Evolutionary conservation across 345 rosid species (phyloP).

Genomic region (Brassica carinata): DNA sequence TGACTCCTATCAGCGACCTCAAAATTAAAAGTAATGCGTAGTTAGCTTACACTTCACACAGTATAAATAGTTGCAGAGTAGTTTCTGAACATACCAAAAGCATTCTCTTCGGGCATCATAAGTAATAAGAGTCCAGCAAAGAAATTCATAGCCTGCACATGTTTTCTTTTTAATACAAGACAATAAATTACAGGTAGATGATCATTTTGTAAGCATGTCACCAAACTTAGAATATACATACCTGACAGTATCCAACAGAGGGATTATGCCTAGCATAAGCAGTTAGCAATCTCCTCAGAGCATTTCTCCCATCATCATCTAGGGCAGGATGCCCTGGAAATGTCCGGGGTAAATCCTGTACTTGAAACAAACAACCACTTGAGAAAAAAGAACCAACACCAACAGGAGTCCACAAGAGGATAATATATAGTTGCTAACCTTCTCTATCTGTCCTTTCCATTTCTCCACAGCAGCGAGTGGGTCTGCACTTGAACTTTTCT

Average conservation of each 20-base stretch:
- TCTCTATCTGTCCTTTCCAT: conserved; percentile 43
- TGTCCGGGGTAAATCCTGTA: conserved; percentile 97
- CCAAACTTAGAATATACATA: conserved; percentile 31
- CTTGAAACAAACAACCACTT: conserved; percentile 30
- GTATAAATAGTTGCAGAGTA: conserved; percentile 15
- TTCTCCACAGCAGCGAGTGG: conserved; percentile 46
- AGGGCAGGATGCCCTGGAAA: conserved; percentile 99
- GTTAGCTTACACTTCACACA: conserved; percentile 21
- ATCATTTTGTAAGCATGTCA: conserved; percentile 4
- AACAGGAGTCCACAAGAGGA: background rate
- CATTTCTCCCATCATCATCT: conserved; percentile 93
- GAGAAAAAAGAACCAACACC: conserved; percentile 19
- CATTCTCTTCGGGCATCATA: conserved; percentile 99
- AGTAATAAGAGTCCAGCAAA: conserved; percentile 93
- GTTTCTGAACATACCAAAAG: conserved; percentile 70
- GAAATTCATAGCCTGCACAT: conserved; percentile 93
- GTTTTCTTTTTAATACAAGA: conserved; percentile 13
- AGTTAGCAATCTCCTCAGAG: conserved; percentile 89
- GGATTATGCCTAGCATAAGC: conserved; percentile 99
- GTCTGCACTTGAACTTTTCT: conserved; percentile 40
- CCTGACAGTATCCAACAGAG: conserved; percentile 99
- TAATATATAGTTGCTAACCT: conserved; percentile 24
- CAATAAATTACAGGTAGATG: background rate
- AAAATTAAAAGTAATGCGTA: conserved; percentile 20
- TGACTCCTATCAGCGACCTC: conserved; percentile 85